Evolutionary conservation across 371 early-diverging fungal species (phyloP).

Genomic region (Nematocida sp.): DNA sequence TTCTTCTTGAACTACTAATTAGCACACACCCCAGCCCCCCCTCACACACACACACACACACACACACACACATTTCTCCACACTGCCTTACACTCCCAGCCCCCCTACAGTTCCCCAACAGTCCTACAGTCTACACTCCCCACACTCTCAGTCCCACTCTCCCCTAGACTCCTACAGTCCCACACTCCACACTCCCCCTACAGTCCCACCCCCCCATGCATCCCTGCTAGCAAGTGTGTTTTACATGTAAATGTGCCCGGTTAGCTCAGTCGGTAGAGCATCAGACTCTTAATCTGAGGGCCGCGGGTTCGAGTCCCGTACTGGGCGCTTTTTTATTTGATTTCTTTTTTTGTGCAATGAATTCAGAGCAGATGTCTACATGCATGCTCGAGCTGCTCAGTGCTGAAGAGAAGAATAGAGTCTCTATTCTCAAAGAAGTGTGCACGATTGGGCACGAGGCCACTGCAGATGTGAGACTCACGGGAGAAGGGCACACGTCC

Average conservation of each 20-base stretch:
- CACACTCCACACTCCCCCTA: not conserved
- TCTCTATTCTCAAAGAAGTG: not conserved
- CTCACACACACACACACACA: too few species aligned
- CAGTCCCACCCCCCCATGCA: not conserved
- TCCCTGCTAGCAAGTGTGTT: not conserved
- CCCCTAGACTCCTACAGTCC: not conserved
- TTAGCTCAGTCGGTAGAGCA: constrained; percentile 92
- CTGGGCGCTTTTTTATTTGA: constrained; percentile 66
- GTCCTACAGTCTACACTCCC: too few species aligned
- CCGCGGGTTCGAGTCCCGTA: constrained; percentile 85
- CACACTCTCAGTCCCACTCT: too few species aligned
- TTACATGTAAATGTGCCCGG: constrained; percentile 68
- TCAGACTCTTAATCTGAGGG: constrained; percentile 89
- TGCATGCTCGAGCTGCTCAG: constrained; percentile 10
- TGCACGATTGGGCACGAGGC: constrained; percentile 6
- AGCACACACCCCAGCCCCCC: too few species aligned
- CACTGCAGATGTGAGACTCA: constrained; percentile 17
- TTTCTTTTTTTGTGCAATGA: constrained; percentile 2
- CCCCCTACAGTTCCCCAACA: too few species aligned
- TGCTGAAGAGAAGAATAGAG: not conserved
- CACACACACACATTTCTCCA: too few species aligned
- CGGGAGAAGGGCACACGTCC: not conserved
- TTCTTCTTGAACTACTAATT: too few species aligned
- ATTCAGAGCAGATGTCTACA: not conserved
- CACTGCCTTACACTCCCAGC: too few species aligned